Base-by-base conservation (phyloP, 768 basidiomycete genomes). In the Hypholoma fasciculare region DNA sequence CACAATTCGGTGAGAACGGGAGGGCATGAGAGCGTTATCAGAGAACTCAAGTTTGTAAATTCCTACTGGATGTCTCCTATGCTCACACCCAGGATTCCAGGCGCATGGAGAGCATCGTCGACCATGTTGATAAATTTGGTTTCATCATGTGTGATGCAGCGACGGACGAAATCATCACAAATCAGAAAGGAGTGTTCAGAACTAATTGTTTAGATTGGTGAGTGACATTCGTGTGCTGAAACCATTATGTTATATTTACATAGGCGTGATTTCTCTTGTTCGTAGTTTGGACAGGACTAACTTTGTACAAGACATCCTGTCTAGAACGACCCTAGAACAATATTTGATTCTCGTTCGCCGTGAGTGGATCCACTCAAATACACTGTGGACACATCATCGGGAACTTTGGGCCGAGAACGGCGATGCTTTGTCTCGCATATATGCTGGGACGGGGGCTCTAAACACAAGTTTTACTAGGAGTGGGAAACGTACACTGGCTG, bases 331-430 rank as follows among this genome's bases (percentile, higher is more conserved):
- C 0, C 78, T 98, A 14, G 89, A 94, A 66, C 84, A 91, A 60
- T 98, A 93, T 68, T 82, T 98, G 37, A 70, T 79, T 42, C 87
- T 94, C 39, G 85, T 91, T 50, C 87, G 87, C 40, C 84, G 87
- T 1, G 89, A 89, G 67, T 95, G 92, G 90, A 67, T 85, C 27
- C 80, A 82, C 52, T 85, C 85, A 9, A 78, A 76, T 57, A 73
- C 82, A 7, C 76, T 98, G 9, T 98, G 95, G 93, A 79, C 84
- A 0, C 79, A 91, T 47, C 96, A 98, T 72, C 86, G 96, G 19
- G 92, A 96, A 69, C 76, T 98, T 4, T 99, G 96, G 96, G 97
- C 97, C 1, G 96, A 96, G 76, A 96, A 94, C 66, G 95, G 95
- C 12, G 95, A 97, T 69, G 91, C 92, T 0, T 71, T 99, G 39